These are phyloP conservation scores for Trichoderma simmonsii DNA, from an alignment of 2,329 filamentous ascomycete species.

Conservation along the genomic window DNA sequence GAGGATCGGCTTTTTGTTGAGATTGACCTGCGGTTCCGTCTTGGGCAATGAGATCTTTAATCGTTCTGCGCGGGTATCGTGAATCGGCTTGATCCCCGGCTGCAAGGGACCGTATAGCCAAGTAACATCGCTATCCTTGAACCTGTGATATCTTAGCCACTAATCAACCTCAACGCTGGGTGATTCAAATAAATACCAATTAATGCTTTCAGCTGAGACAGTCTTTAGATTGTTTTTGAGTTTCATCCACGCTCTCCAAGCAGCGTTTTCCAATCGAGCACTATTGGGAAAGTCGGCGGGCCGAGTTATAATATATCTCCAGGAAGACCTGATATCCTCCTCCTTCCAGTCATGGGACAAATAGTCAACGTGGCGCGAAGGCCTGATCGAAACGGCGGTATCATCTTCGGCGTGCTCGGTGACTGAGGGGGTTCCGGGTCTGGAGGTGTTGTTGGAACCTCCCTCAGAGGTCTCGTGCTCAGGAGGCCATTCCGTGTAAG, in stretches of 20 bases:
- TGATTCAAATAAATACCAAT: background rate
- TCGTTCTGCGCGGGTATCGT: background rate
- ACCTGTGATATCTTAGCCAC: background rate
- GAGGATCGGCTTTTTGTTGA: background rate
- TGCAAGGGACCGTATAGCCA: background rate
- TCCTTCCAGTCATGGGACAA: background rate
- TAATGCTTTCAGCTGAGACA: background rate
- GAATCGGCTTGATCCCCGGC: background rate
- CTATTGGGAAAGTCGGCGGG: background rate
- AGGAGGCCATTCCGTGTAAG: background rate
- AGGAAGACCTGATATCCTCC: background rate
- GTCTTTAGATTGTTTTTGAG: background rate
- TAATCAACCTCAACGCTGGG: rapidly evolving
- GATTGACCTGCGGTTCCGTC: background rate
- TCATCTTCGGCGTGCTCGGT: background rate
- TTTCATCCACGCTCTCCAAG: background rate
- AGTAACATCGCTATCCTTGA: background rate
- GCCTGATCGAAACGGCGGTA: background rate
- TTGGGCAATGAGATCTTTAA: too few relatives aligned
- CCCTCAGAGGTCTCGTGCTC: background rate
- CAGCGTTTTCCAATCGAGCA: background rate
- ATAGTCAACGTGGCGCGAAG: background rate
- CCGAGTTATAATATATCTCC: background rate
- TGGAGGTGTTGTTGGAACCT: background rate
- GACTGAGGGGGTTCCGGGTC: background rate